Percentiles rank a stretch among this genome's conserved stretches.
These are phyloP conservation scores for Hypoxylon sp. DNA, from an alignment of 2,329 filamentous ascomycete genomes.

Conservation along the genomic window DNA sequence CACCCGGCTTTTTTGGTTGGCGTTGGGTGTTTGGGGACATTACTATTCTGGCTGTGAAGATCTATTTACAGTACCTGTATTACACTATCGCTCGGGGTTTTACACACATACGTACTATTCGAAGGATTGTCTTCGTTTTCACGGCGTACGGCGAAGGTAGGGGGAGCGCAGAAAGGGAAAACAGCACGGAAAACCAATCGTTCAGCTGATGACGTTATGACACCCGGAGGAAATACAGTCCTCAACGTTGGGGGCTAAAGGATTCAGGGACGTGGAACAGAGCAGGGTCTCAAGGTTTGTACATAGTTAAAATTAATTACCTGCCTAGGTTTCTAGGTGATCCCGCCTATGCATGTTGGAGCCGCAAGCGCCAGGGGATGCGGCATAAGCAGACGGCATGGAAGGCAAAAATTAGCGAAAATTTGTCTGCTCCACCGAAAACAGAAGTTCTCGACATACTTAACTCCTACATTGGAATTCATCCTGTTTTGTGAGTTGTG, in stretches of 20 bases:
- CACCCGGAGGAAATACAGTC: conserved; percentile 22
- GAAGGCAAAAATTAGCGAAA: conserved; percentile 10
- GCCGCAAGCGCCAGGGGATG: conserved; percentile 6
- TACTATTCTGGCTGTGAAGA: conserved; percentile 39
- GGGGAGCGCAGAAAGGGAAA: not conserved
- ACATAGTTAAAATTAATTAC: conserved; percentile 16
- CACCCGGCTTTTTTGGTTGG: conserved; percentile 55
- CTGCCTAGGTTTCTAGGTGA: conserved; percentile 2
- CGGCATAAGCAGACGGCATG: not conserved
- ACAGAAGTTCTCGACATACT: conserved; percentile 9
- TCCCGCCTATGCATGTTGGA: conserved; percentile 21
- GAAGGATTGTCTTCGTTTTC: conserved; percentile 14
- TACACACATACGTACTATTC: not conserved
- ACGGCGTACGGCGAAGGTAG: conserved; percentile 24
- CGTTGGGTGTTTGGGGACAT: conserved; percentile 55
- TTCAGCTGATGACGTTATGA: conserved; percentile 41
- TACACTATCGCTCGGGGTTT: conserved; percentile 17
- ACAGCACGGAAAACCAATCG: conserved; percentile 31
- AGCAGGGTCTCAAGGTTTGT: not conserved
- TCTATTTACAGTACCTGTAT: conserved; percentile 12
- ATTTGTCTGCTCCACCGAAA: conserved; percentile 4
- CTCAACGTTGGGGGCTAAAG: conserved; percentile 14
- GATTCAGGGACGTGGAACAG: conserved; percentile 5
- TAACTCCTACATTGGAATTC: not conserved
- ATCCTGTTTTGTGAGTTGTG: conserved; percentile 20